Percentiles rank a stretch among this genome's conserved stretches.
Conservation (phyloP, 345 rosid genomes). For the Eucalyptus regnans region DNA sequence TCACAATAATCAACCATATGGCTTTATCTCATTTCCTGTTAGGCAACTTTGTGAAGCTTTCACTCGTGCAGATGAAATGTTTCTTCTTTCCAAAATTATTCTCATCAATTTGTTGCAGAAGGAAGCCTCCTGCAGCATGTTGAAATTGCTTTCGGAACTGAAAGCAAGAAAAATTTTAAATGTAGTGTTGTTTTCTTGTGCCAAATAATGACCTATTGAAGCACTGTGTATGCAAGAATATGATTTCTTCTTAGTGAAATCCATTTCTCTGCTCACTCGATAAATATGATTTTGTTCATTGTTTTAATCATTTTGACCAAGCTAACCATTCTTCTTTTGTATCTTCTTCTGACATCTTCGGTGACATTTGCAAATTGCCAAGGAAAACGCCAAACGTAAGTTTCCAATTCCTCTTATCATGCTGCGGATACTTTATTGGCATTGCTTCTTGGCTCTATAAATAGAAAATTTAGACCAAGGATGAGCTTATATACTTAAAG, state of each 20-base stretch:
- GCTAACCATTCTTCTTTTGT: background rate
- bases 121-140: background rate
- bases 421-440: background rate
- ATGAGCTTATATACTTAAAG: background rate
- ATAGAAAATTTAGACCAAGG: background rate
- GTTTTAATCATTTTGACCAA: background rate
- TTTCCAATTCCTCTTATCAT: background rate
- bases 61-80: background rate
- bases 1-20: background rate
- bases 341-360: background rate
- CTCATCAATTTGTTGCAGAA: background rate
- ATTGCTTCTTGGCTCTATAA: background rate
- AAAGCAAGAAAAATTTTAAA: background rate
- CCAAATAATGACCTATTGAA: background rate
- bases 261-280: background rate
- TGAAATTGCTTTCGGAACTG: background rate
- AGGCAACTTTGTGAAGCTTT: background rate
- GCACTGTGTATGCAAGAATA: background rate
- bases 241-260: background rate
- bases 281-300: background rate
- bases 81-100: background rate
- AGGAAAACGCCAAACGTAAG: constrained; percentile 71
- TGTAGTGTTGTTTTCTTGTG: background rate
- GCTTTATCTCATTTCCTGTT: background rate
- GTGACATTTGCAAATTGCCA: constrained; percentile 13